phyloP scores from a whole-genome alignment of 2,329 filamentous ascomycete species.

The Harringtonia lauricola region DNA sequence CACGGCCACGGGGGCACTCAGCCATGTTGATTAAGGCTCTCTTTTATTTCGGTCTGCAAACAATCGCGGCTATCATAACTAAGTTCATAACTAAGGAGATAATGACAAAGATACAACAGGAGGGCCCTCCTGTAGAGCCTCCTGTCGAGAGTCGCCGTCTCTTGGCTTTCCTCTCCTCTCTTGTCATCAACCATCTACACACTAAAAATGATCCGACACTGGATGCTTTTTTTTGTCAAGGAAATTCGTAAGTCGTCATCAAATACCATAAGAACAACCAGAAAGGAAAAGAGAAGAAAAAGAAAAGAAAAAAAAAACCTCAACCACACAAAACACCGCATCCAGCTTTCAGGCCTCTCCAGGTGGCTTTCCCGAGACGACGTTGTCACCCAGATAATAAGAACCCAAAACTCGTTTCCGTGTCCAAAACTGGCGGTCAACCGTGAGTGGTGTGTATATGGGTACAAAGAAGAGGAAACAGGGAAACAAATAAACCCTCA shows the following conservation, averaged over 20 bases:
- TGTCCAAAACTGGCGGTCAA: no score
- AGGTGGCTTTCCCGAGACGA: no score
- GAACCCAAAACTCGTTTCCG: no score
- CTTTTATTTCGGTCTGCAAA: background rate
- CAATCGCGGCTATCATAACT: background rate
- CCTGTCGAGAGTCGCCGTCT: background rate
- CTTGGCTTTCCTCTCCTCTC: background rate
- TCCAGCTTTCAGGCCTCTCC: no score
- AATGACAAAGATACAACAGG: no score
- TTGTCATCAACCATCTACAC: background rate
- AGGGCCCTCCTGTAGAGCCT: no score
- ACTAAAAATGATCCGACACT: background rate
- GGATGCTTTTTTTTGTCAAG: background rate
- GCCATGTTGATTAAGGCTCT: background rate
- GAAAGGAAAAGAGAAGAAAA: background rate
- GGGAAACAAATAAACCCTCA: no score
- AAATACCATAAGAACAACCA: background rate
- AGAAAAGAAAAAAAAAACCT: background rate
- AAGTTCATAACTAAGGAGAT: background rate
- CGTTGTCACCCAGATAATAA: no score
- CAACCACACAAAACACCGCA: no score
- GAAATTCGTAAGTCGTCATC: constrained; percentile 2
- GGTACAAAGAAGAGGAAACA: no score
- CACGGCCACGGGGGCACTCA: no score
- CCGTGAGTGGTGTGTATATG: no score